Percentiles rank a stretch among this genome's conserved stretches.
Evolutionary conservation across 768 basidiomycete genomes (phyloP).

Genomic region (Leccinum subtestaceum): DNA sequence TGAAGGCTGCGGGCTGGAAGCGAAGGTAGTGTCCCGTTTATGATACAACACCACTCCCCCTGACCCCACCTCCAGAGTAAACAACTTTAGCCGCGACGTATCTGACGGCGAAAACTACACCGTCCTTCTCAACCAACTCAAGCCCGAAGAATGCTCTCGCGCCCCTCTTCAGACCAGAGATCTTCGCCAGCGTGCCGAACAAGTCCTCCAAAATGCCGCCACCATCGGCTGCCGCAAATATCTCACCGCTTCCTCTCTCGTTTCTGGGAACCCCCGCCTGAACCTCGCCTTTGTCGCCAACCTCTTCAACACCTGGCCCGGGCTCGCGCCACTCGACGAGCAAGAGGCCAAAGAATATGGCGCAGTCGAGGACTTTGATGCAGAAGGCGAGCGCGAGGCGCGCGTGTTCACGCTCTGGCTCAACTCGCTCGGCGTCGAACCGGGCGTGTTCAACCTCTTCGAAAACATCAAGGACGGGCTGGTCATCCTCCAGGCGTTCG

Average conservation of each 20-base stretch:
- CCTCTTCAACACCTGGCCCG: slow-evolving; percentile 96
- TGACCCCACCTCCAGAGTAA: slow-evolving; percentile 56
- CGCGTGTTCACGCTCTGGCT: slow-evolving; percentile 95
- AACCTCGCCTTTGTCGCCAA: slow-evolving; percentile 99
- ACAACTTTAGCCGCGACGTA: slow-evolving; percentile 98
- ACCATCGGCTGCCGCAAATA: slow-evolving; percentile 94
- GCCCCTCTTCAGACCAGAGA: slow-evolving; percentile 86
- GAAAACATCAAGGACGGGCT: slow-evolving; percentile 94
- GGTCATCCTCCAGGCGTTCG: slow-evolving; percentile 91
- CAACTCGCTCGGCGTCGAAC: slow-evolving; percentile 95
- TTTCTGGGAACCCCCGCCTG: slow-evolving; percentile 89
- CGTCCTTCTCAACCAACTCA: slow-evolving; percentile 90
- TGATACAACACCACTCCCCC: background rate
- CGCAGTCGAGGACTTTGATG: slow-evolving; percentile 94
- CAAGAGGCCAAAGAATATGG: slow-evolving; percentile 91
- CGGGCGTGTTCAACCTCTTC: slow-evolving; percentile 93
- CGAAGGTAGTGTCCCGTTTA: slow-evolving; percentile 51
- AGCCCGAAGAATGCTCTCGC: slow-evolving; percentile 90
- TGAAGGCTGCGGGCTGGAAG: slow-evolving; percentile 92
- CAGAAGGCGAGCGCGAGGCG: slow-evolving; percentile 97
- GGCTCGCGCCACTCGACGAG: slow-evolving; percentile 91
- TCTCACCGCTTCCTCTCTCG: slow-evolving; percentile 86
- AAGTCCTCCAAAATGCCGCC: slow-evolving; percentile 93
- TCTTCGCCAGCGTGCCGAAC: slow-evolving; percentile 80
- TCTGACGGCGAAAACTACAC: slow-evolving; percentile 98